These are phyloP conservation scores for Ophiostoma ips DNA, from an alignment of 2,329 filamentous ascomycete species.

Conservation along the genomic window DNA sequence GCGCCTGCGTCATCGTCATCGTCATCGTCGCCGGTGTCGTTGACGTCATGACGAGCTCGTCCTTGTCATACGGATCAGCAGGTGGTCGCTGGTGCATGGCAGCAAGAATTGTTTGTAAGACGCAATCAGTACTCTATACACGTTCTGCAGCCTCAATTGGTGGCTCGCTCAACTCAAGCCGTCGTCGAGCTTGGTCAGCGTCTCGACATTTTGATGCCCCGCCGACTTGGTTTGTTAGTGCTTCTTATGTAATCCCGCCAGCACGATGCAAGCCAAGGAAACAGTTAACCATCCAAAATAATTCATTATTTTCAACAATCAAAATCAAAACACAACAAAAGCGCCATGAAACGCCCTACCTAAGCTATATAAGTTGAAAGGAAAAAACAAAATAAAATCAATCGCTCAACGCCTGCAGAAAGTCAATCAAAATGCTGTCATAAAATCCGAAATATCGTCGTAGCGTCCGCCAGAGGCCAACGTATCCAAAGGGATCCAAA, in stretches of 20 bases:
- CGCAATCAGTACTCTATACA: too few species aligned
- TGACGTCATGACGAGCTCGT: constrained; percentile 7
- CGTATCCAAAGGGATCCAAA: background rate
- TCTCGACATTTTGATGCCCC: background rate
- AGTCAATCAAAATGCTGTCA: background rate
- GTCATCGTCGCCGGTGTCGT: too few species aligned
- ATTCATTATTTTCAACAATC: too few species aligned
- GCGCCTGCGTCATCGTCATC: background rate
- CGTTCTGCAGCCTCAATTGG: too few species aligned
- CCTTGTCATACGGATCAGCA: constrained; percentile 7
- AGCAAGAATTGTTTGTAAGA: background rate
- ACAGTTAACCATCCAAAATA: too few species aligned
- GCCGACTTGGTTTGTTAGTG: background rate
- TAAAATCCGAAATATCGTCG: background rate
- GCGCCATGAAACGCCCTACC: background rate
- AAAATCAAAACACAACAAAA: background rate
- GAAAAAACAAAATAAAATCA: background rate
- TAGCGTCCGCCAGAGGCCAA: background rate
- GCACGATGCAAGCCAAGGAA: too few species aligned
- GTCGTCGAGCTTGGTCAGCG: background rate
- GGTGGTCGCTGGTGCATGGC: constrained; percentile 14
- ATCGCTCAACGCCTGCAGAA: background rate
- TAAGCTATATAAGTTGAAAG: background rate
- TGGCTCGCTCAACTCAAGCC: background rate
- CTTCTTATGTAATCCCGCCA: background rate